These are phyloP conservation scores for Penicillium steckii DNA, from an alignment of 495 filamentous ascomycete species.

Conservation along the genomic window DNA sequence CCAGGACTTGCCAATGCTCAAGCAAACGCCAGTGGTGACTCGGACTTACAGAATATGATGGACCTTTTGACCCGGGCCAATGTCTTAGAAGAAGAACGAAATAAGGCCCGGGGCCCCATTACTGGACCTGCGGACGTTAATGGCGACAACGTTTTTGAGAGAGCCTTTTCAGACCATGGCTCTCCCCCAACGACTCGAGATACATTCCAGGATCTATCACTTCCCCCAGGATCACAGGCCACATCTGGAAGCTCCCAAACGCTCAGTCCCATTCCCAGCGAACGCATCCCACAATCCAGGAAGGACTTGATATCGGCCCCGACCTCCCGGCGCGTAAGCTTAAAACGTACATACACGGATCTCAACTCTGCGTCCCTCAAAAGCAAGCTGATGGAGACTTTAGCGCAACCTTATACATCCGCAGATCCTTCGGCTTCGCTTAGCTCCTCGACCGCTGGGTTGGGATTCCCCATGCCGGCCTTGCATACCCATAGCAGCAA, in stretches of 20 bases:
- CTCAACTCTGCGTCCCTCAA: constrained; percentile 67
- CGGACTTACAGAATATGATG: constrained; percentile 87
- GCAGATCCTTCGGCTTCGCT: constrained; percentile 49
- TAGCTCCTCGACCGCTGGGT: constrained; percentile 33
- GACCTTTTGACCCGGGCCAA: constrained; percentile 80
- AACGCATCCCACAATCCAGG: constrained; percentile 32
- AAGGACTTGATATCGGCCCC: constrained; percentile 37
- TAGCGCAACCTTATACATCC: constrained; percentile 78
- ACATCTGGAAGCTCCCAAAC: constrained; percentile 23
- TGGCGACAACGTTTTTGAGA: constrained; percentile 77
- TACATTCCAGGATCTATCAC: constrained; percentile 9
- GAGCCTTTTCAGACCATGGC: constrained; percentile 58
- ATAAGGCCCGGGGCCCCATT: constrained; percentile 56
- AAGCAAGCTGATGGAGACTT: constrained; percentile 80
- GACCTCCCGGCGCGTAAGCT: constrained; percentile 61
- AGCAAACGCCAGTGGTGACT: constrained; percentile 75
- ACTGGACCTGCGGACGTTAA: constrained; percentile 72
- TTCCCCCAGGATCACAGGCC: constrained; percentile 14
- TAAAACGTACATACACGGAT: constrained; percentile 89
- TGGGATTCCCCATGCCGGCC: constrained; percentile 43
- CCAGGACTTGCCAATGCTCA: constrained; percentile 74
- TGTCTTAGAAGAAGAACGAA: constrained; percentile 59
- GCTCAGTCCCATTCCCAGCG: constrained; percentile 32
- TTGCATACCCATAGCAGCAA: constrained; percentile 84
- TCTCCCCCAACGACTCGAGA: constrained; percentile 22